phyloP scores from a whole-genome alignment of 345 rosid genomes.

The Boechera stricta region DNA sequence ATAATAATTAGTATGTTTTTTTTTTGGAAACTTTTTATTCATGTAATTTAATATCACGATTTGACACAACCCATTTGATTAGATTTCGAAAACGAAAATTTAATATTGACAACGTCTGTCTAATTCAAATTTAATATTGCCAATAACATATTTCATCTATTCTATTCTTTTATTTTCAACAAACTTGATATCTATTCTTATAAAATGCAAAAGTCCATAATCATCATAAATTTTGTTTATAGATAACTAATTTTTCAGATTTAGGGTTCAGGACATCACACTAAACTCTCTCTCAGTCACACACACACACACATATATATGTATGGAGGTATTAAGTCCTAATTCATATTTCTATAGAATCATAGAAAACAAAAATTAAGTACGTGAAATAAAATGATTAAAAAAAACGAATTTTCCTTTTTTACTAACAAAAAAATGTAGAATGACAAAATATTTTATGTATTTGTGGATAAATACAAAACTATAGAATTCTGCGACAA shows the following conservation, averaged over 20 bases:
- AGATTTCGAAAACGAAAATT: slow-evolving; percentile 8
- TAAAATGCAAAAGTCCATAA: not conserved
- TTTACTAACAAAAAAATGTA: not conserved
- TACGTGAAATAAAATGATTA: not conserved
- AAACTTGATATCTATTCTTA: not conserved
- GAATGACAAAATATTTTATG: not conserved
- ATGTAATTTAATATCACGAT: slow-evolving; percentile 28
- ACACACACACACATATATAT: not conserved
- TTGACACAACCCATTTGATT: slow-evolving; percentile 15
- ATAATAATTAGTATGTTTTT: not conserved
- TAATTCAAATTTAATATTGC: slow-evolving; percentile 15
- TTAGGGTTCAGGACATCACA: not conserved
- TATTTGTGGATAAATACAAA: not conserved
- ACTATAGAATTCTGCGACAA: slow-evolving; percentile 14
- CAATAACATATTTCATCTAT: not conserved
- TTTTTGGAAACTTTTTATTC: slow-evolving; percentile 1
- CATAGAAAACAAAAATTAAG: not conserved
- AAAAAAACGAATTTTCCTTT: not conserved
- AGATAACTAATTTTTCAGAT: not conserved
- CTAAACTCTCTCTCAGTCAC: too few relatives aligned
- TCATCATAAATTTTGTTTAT: not conserved
- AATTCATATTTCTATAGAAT: not conserved
- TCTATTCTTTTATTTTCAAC: not conserved
- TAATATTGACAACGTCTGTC: slow-evolving; percentile 23
- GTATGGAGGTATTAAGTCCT: not conserved